Percentiles rank a stretch among this genome's conserved stretches.
Conservation (phyloP, 73 alveolate species). For the Tetrahymena thermophila region DNA sequence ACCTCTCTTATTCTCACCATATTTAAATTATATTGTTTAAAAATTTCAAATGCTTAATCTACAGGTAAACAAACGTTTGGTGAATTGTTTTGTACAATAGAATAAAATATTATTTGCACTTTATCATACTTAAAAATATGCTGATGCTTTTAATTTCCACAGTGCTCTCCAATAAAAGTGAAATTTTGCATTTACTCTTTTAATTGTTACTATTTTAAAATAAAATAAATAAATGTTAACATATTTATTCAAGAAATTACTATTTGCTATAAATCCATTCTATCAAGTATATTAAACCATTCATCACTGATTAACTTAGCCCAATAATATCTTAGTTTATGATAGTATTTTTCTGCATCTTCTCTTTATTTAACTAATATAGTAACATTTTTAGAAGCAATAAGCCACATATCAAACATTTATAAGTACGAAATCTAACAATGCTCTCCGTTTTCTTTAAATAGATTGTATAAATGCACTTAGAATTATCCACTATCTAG, state of each 20-base stretch:
- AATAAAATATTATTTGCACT: conserved; percentile 73
- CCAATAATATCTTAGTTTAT: conserved; percentile 72
- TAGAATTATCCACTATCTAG: conserved; percentile 46
- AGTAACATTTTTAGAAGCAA: conserved; percentile 83
- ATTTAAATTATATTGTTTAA: conserved; percentile 61
- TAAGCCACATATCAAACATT: conserved; percentile 70
- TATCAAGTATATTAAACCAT: conserved; percentile 76
- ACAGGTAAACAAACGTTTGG: conserved; percentile 64
- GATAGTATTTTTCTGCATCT: conserved; percentile 31
- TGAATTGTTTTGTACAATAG: conserved; percentile 85
- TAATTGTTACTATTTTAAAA: conserved; percentile 48
- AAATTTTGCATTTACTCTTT: conserved; percentile 62
- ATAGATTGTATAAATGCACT: conserved; percentile 63
- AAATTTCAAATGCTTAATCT: conserved; percentile 55
- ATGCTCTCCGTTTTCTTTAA: conserved; percentile 95
- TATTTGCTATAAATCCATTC: background rate
- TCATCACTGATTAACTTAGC: conserved; percentile 79
- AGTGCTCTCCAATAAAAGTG: conserved; percentile 90
- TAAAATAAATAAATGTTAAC: background rate
- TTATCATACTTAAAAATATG: conserved; percentile 80
- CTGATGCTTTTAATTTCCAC: conserved; percentile 81
- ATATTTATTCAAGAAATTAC: background rate
- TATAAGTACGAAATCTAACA: conserved; percentile 71
- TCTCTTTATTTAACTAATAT: conserved; percentile 58
- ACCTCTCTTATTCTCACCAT: conserved; percentile 51